These are phyloP conservation scores for Hypomyces rosellus DNA, from an alignment of 2,329 filamentous ascomycete species.

Conservation along the genomic window DNA sequence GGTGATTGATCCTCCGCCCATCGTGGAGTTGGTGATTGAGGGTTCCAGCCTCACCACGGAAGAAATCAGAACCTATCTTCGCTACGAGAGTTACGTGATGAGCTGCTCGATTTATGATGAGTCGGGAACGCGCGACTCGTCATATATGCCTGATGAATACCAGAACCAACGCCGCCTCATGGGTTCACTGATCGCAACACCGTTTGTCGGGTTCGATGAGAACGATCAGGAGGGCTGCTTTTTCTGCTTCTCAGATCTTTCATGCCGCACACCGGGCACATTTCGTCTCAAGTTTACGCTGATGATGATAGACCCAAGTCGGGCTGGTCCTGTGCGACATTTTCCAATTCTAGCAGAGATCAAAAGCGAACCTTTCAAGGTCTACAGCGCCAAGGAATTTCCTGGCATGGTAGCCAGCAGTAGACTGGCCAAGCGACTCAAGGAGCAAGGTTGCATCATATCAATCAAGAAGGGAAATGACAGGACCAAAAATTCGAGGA, in stretches of 20 bases:
- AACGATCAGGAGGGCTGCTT: constrained; percentile 69
- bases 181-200: constrained; percentile 71
- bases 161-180: constrained; percentile 69
- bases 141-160: constrained; percentile 64
- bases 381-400: constrained; percentile 81
- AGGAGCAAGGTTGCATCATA: constrained; percentile 75
- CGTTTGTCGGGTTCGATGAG: constrained; percentile 71
- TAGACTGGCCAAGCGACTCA: constrained; percentile 63
- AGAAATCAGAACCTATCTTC: constrained; percentile 45
- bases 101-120: constrained; percentile 73
- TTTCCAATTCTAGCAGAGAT: constrained; percentile 46
- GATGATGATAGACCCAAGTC: constrained; percentile 60
- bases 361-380: constrained; percentile 67
- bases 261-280: constrained; percentile 68
- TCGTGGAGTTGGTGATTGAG: constrained; percentile 65
- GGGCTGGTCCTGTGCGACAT: constrained; percentile 38
- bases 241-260: constrained; percentile 80
- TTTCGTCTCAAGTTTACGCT: constrained; percentile 70
- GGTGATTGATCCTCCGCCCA: constrained; percentile 78
- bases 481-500: constrained; percentile 9
- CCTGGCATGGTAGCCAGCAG: constrained; percentile 78
- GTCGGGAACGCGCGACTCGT: constrained; percentile 59
- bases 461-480: constrained; percentile 76
- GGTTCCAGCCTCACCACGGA: constrained; percentile 48
- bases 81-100: constrained; percentile 62